These are phyloP conservation scores for Botryosphaeria agaves DNA, from an alignment of 2,329 filamentous ascomycete genomes.

Conservation along the genomic window DNA sequence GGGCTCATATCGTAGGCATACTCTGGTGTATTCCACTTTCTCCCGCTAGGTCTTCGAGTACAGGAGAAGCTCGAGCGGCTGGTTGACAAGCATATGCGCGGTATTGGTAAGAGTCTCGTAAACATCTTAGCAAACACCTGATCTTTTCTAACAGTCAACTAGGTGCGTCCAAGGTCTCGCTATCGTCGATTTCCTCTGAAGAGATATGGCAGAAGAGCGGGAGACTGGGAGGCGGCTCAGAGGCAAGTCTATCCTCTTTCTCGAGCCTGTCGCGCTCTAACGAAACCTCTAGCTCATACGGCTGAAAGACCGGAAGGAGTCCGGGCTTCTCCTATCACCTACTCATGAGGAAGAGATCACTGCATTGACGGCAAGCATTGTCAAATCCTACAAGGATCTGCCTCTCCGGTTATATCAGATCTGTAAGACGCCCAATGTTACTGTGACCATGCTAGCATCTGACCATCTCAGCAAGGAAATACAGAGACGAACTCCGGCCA, in stretches of 20 bases:
- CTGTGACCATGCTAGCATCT: not conserved
- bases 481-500: constrained; percentile 80
- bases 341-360: constrained; percentile 98
- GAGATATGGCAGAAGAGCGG: constrained; percentile 69
- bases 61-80: constrained; percentile 75
- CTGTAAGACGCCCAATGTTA: constrained; percentile 39
- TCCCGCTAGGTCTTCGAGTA: constrained; percentile 73
- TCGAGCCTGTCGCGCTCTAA: constrained; percentile 6
- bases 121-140: constrained; percentile 2
- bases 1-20: constrained; percentile 46
- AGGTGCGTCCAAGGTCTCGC: constrained; percentile 63
- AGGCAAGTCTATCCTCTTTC: constrained; percentile 34
- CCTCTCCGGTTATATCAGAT: constrained; percentile 85
- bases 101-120: constrained; percentile 36
- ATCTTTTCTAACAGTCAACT: constrained; percentile 4
- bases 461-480: constrained; percentile 63
- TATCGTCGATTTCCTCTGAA: constrained; percentile 77
- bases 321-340: constrained; percentile 62
- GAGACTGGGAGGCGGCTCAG: constrained; percentile 57
- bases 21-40: constrained; percentile 78
- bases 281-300: constrained; percentile 48
- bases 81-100: constrained; percentile 78
- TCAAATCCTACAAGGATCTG: constrained; percentile 71
- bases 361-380: constrained; percentile 49
- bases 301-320: constrained; percentile 61